Base-by-base conservation (phyloP, 768 basidiomycete genomes). In the Xerocomellus dryophilus region DNA sequence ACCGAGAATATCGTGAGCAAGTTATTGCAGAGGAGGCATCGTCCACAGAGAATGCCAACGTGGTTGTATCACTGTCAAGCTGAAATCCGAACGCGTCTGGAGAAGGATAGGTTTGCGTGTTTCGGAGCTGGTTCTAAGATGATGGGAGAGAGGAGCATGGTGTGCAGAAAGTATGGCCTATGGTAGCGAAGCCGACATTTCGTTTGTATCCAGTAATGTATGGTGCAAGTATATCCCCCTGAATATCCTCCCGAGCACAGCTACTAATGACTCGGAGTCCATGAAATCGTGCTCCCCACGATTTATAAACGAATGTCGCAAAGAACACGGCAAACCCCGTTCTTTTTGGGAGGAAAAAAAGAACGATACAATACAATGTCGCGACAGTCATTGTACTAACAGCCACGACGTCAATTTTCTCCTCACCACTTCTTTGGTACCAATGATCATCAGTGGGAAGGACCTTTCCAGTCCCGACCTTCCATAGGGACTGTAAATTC, bases 401-500 rank as follows among this genome's bases (percentile, higher is more conserved):
- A 53, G 10, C 36, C 43, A 55, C 38, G 53, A 7, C 18, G 5
- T 18, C 50, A 55, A 18, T 4, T 48, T 18, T 12, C 23, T 40
- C 43, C 54, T 53, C 5, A 31, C 43, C 2, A 46, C 38, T 20
- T 55, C 50, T 7, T 55, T 55, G 20, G 50, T 53, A n/a, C 25
- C 4, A n/a, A 56, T 53, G 18, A 39, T 46, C n/a, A n/a, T n/a
- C n/a, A n/a, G n/a, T 23, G 23, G 23, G 23, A 10, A 53, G 27
- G 14, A 53, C 39, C 20, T 23, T 29, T 45, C 27, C 41, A 2
- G 54, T 56, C 18, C 34, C 44, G 1, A 54, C 54, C 17, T 54
- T 56, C 25, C 25, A n/a, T 56, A 55, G 0, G 50, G 54, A 31
- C 43, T 54, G 34, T 56, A 46, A 29, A 56, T 56, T 7, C 54